Conservation (phyloP, 179 eudicot genomes). For the Silene vulgaris region DNA sequence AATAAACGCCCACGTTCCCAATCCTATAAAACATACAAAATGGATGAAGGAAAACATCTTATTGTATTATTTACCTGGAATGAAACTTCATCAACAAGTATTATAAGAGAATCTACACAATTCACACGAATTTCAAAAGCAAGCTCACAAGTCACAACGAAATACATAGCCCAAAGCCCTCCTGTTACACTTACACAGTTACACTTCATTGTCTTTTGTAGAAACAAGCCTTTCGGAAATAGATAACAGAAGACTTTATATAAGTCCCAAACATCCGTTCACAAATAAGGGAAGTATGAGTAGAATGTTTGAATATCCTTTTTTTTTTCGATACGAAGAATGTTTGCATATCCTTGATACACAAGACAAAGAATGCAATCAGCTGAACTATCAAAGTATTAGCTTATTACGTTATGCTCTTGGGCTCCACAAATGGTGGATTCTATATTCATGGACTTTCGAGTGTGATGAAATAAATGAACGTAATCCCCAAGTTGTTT, state of each 20-base stretch:
- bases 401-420: no score
- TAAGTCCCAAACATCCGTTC: not conserved
- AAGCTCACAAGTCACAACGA: not conserved
- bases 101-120: not conserved
- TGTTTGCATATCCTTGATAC: no score
- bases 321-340: no score
- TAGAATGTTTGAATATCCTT: no score
- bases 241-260: not conserved
- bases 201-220: not conserved
- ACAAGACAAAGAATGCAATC: no score
- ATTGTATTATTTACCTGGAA: not conserved
- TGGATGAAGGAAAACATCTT: not conserved
- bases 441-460: no score
- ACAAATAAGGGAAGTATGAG: not conserved
- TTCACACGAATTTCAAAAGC: not conserved
- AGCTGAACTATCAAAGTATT: not conserved
- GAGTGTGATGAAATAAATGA: not conserved
- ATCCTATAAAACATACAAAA: constrained; percentile 39
- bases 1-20: constrained; percentile 74
- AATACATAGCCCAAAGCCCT: not conserved
- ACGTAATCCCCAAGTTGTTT: not conserved
- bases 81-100: not conserved
- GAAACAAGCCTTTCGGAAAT: not conserved
- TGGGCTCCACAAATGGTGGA: no score
- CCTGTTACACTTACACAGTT: not conserved